Evolutionary conservation across 176 grass and related monocot genomes (phyloP).

Genomic region (Phyllostachys edulis): DNA sequence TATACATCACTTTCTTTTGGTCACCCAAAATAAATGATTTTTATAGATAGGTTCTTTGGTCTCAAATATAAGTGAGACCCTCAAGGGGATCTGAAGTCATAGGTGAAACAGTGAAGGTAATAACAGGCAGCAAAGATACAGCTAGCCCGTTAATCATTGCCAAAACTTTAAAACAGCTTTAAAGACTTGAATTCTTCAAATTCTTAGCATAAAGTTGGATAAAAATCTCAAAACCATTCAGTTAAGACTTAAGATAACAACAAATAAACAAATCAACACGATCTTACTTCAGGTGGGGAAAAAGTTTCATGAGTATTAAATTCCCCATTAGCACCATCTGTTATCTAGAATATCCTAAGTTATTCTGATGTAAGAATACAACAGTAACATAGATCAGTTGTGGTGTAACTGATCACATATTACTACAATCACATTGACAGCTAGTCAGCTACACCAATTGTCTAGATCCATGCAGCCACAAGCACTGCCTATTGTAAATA

Average conservation of each 20-base stretch:
- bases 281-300: not conserved
- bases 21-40: not conserved
- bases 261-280: not conserved
- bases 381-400: not conserved
- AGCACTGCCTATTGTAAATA: not conserved
- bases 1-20: not conserved
- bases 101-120: not conserved
- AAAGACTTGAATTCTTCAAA: not conserved
- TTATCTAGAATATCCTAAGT: not conserved
- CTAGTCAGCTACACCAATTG: not conserved
- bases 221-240: not conserved
- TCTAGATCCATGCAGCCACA: not conserved
- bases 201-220: not conserved
- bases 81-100: not conserved
- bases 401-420: not conserved
- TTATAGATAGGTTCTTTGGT: not conserved
- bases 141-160: not conserved
- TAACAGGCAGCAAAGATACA: not conserved
- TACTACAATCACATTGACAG: not conserved
- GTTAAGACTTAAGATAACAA: not conserved
- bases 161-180: not conserved
- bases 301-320: not conserved
- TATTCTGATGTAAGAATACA: not conserved
- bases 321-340: not conserved
- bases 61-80: not conserved